Evolutionary conservation across 2,329 filamentous ascomycete genomes (phyloP).

Genomic region (Claviceps arundinis): DNA sequence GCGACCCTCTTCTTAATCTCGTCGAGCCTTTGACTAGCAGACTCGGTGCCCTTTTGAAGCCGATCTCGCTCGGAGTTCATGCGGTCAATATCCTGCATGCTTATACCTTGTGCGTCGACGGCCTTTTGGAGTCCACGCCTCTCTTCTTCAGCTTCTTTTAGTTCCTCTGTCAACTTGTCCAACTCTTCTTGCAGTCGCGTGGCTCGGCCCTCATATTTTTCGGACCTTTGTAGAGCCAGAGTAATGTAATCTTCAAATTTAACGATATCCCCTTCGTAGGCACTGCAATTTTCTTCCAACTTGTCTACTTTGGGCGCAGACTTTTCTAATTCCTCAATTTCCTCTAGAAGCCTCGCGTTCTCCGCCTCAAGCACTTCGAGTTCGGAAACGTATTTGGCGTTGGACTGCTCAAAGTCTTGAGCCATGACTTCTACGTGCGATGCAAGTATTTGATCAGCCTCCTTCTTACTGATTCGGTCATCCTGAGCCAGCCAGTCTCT

Average conservation of each 20-base stretch:
- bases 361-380: conserved; percentile 78
- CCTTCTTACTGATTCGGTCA: conserved; percentile 76
- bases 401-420: conserved; percentile 69
- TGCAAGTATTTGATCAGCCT: conserved; percentile 61
- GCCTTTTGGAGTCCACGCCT: conserved; percentile 65
- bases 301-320: conserved; percentile 71
- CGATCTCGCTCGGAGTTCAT: conserved; percentile 94
- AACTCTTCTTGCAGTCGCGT: conserved; percentile 78
- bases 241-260: conserved; percentile 96
- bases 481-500: conserved; percentile 89
- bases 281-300: conserved; percentile 79
- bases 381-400: conserved; percentile 73
- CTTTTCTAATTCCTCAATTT: conserved; percentile 83
- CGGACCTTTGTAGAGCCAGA: conserved; percentile 67
- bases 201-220: conserved; percentile 75
- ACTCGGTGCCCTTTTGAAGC: conserved; percentile 77
- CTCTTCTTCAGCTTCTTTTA: conserved; percentile 73
- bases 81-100: conserved; percentile 95
- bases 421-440: conserved; percentile 86
- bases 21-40: conserved; percentile 61
- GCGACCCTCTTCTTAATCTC: conserved; percentile 72
- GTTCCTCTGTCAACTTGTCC: conserved; percentile 60
- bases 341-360: conserved; percentile 64
- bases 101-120: conserved; percentile 87
- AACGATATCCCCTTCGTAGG: conserved; percentile 83